Evolutionary conservation across 768 basidiomycete species (phyloP), one percentile per base, ranked within the genome.

Genomic region (Galerina sulciceps): DNA sequence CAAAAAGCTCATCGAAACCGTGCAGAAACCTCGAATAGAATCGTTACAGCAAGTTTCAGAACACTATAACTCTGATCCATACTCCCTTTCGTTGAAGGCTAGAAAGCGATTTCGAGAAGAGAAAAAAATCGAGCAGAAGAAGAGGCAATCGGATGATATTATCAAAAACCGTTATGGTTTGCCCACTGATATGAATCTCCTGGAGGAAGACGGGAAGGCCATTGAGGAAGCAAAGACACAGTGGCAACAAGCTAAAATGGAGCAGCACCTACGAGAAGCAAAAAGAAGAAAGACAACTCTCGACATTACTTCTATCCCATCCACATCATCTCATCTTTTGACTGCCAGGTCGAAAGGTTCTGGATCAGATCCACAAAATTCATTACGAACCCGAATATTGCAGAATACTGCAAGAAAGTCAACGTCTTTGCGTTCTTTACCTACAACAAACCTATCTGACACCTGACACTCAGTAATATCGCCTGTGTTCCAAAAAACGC

Each of bases 31-130:
- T 4, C 89, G 95, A 3, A 76, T 99, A 20, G 90, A 93, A 65
- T 85, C 88, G 1, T 78, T 99, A 31, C 87, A 93, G 65, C 76
- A 81, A 23, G 79, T 87, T 3, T 93, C 94, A 11, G 88, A 93
- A 61, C 87, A 85, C 38, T 87, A 86, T 66, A 91, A 92, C 64
- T 73, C 85, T 2, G 97, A 99, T 75, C 97, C 97, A 0, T 99
- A 96, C 66, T 60, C 82, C 1, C 84, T 94, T 15, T 96, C 94
- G 2, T 69, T 76, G 13, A 86, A 86, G 64, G 81, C 89, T 1
- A 85, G 97, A 41, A 89, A 89, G 66, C 83, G 84, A 17, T 97
- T 99, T 69, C 86, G 97, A 3, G 85, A 87, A 59, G 90, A 91
- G 60, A 99, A 98, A 78, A 92, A 89, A 74, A 72, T 90, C 0